Evolutionary conservation across 768 basidiomycete genomes (phyloP), one percentile per base, ranked within the genome.

Genomic region (Mycena olivaceomarginata): DNA sequence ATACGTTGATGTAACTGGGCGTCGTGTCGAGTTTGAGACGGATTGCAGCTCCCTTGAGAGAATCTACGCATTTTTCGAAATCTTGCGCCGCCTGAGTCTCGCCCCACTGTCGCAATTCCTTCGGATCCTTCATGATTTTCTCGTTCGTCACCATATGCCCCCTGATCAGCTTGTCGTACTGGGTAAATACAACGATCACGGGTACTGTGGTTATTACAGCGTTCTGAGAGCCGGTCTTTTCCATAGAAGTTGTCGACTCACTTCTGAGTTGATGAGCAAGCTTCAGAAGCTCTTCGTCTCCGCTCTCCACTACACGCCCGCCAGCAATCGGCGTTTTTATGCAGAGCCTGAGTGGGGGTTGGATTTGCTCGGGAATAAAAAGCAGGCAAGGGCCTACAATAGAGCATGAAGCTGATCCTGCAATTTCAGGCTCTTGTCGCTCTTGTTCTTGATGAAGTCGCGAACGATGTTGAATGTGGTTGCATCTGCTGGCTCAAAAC

Each of bases 141-240:
- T 53, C 20, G 9, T 11, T 48, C 46, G 46, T 15, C 64, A 9
- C 64, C 64, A 5, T 31, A 65, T n/a, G 25, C 43, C 22, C 8
- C n/a, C 22, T 48, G 45, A 67, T 18, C 5, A 67, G 31, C 65
- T 11, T 67, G 73, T 86, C 85, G 73, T 81, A 86, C 70, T 86
- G 83, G 10, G 85, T 86, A 75, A 86, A 86, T 2, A 86, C 82
- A 20, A 81, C 81, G 39, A 86, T 80, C 45, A 85, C 74, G 20
- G 85, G 85, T 2, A 85, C 84, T 85, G 16, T n/a, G 13, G 62
- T 18, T 7, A 6, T 53, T 59, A 20, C 62, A 48, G 45, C 18
- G 39, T 51, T 4, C 31, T 13, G 22, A 22, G 45, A 53, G 51
- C 5, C 4, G 15, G 16, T n/a, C 5, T 53, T 18, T 16, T 53